Base-by-base conservation (phyloP, 1,139 yeast species). In the Sugiyamaella sp. region DNA sequence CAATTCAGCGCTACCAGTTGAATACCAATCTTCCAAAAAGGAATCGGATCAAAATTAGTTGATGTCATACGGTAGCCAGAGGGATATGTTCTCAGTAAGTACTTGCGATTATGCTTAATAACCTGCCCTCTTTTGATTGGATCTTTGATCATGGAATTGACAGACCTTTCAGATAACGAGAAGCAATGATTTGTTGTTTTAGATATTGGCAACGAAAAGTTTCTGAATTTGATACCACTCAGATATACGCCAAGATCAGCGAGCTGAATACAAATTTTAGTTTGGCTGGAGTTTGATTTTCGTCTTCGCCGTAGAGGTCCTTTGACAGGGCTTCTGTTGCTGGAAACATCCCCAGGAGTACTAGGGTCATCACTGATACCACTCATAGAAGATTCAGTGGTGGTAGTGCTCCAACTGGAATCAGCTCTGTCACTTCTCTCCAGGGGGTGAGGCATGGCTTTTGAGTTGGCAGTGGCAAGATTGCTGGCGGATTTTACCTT, bases 1-100 rank as follows among this genome's bases (percentile, higher is more conserved):
- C 98, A 95, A 66, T 93, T 93, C 1, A 96, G 84, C 0, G 99
- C 98, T 2, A 89, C 98, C 90, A 95, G 81, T 66, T 93, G 99
- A 3, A 80, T 85, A 0, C 99, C 99, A 51, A 80, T 75, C 46
- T 77, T 76, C 99, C 99, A 93, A 64, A 81, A 89, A 0, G 71
- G 71, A 3, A 88, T 72, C 0, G 99, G 98, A 43, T 79, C 78
- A 65, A 89, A 91, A 64, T 93, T 93, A 2, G 89, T 77, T 1
- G 97, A 89, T 52, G 77, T 84, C 56, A 89, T 77, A 47, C 98
- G 74, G 55, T 82, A 79, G 10, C 83, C 84, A 0, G 95, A 84
- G 0, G 99, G 99, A 66, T 95, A 93, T 0, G 90, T 81, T 51
- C 99, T 77, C 86, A 89, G 84, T 54, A 93, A 68, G 66, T 77